Base-by-base conservation (phyloP, 768 basidiomycete genomes). In the Butyriboletus loyo region DNA sequence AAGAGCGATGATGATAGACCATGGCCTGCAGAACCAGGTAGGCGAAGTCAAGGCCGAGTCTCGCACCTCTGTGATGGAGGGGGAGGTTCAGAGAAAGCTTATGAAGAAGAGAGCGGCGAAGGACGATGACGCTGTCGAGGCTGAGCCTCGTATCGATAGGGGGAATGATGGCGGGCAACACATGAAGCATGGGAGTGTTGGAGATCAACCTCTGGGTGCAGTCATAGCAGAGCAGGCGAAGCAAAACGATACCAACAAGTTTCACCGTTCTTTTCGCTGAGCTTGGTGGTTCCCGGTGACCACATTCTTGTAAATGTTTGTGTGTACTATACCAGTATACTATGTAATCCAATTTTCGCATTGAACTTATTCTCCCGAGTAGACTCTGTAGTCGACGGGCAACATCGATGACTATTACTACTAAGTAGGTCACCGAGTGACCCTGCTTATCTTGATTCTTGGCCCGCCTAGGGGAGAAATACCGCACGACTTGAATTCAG, bases 321-420 rank as follows among this genome's bases (percentile, higher is more conserved):
- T 32, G 25, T 55, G 34, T 49, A 55, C 39, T 14, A 28, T 43
- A n/a, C n/a, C n/a, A n/a, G n/a, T n/a, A n/a, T n/a, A n/a, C n/a
- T n/a, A 30, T 49, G 41, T 31, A 22, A 49, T 19, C 31, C 53
- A 14, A 10, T 15, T 32, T 37, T 14, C 28, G 32, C 21, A n/a
- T 22, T 14, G 36, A 28, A 22, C 11, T 10, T 22, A 25, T 11
- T 27, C 11, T 50, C 31, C 11, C 31, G 22, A 39, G 22, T 52
- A 25, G 22, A 22, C 21, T 17, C 7, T 48, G 22, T 46, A 48
- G 27, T 28, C 9, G 24, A 36, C 31, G 10, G 42, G 27, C n/a
- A 13, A 13, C 13, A 21, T 14, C 46, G 15, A 31, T 17, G 21
- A 38, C 35, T n/a, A n/a, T n/a, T n/a, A n/a, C n/a, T n/a, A n/a